phyloP scores from a whole-genome alignment of 805 yeast genomes.

The Debaryomyces tyrocola region DNA sequence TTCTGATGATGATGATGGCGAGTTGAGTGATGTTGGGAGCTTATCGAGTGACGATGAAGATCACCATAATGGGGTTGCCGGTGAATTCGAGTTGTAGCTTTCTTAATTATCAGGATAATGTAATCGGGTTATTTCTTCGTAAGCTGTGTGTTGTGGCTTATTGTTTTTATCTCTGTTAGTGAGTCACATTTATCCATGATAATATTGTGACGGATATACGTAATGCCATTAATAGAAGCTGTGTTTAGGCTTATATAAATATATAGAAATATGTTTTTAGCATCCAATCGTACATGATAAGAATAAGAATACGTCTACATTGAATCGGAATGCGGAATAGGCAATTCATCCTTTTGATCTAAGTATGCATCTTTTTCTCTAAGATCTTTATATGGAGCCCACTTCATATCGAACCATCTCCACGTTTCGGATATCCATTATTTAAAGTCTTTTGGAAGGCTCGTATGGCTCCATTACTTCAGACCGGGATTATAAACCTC shows the following conservation, averaged over 20 bases:
- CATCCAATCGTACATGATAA: no score
- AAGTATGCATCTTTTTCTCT: no score
- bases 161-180: neutral
- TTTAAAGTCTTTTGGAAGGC: no score
- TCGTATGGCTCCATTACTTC: no score
- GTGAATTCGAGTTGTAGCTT: slow-evolving; percentile 29
- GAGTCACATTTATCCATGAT: neutral
- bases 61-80: slow-evolving; percentile 29
- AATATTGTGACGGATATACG: neutral
- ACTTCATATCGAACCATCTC: no score
- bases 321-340: no score
- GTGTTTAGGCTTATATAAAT: neutral
- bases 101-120: neutral
- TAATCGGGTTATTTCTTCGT: neutral
- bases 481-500: no score
- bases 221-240: neutral
- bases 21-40: slow-evolving; percentile 50
- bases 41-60: slow-evolving; percentile 49
- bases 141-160: no score
- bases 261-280: neutral
- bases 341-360: no score
- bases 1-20: slow-evolving; percentile 36
- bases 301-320: no score
- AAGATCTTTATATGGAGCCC: no score
- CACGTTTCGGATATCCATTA: no score